Evolutionary conservation across 495 filamentous ascomycete species (phyloP), one percentile per base, ranked within the genome.

Genomic region (Ascodesmis nigricans): DNA sequence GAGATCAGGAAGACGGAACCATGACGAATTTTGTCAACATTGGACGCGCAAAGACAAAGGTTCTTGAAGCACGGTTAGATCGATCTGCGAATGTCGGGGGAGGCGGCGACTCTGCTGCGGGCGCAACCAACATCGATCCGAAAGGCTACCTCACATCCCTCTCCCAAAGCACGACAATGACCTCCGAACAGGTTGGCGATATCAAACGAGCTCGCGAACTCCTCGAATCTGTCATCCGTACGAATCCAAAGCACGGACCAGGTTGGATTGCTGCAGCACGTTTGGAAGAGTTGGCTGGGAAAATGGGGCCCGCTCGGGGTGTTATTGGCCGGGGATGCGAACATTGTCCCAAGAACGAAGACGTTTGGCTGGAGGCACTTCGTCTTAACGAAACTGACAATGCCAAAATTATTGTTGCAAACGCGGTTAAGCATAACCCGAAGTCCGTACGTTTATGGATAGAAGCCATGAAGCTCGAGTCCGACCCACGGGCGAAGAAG

Each of bases 21-120:
- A 80, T 91, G 66, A 95, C 84, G 10, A 91, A 97, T 49, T 97
- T 97, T 49, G 81, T 82, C n/a, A 74, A 92, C 49, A 93, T 99
- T 41, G 87, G 90, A 49, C 79, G 80, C 21, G 87, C 87, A 25
- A 69, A 84, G 58, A 78, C 91, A 55, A 91, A 84, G 52, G 84
- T 91, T 3, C 65, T 99, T 13, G 69, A 87, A 46, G 87, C 91
- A 7, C 67, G 77, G 33, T 66, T 99, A 5, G 87, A 95, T 45
- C 78, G 90, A 53, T 81, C 81, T 24, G 82, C 79, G 6, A 61
- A 72, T 33, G 75, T 63, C 18, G 60, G 59, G 25, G 15, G n/a
- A 7, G 66, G 67, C 9, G 66, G 65, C n/a, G 77, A 81, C 24
- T 64, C 75, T 4, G 58, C 67, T 1, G 64, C 67, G 2, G 87